Base-by-base conservation (phyloP, 2,329 filamentous ascomycete species). In the Hypoxylon sp. region DNA sequence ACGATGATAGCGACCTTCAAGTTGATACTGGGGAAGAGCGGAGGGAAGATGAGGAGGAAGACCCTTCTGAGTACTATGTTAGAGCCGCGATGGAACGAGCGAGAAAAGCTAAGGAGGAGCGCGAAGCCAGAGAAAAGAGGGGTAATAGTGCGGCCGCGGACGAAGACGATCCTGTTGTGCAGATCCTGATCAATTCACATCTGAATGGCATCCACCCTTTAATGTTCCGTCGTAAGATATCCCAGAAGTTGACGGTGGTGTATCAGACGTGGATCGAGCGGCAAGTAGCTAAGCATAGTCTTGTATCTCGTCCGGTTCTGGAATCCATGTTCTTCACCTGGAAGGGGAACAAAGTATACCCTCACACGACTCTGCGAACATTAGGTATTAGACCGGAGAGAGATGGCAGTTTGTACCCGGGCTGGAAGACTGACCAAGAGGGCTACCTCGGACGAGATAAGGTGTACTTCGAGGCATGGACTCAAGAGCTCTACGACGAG, bases 401-500 rank as follows among this genome's bases (percentile, higher is more conserved):
- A 11, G 78, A 84, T 4, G 84, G 85, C 43, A 78, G 82, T 13
- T 78, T 86, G 19, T 76, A 77, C 52, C 79, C 70, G 5, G 74
- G 76, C 10, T 77, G 75, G 30, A 73, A 81, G 49, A 64, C 63
- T 0, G 67, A 68, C 7, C 73, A 77, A 43, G 82, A 83, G 21
- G 84, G 86, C 1, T 85, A 76, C 58, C 79, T 83, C 2, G 84
- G 86, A 25, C 84, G 85, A 23, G 83, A 84, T 11, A 86, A 86
- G 58, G 85, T 97, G n/a, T 86, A 91, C 71, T 85, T 97, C 69
- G 90, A 94, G 77, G 92, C 91, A 5, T 93, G 92, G 86, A 95
- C 92, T 0, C 83, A 88, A 6, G 88, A 91, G 10, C 79, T 87
- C 1, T 91, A 88, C 68, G 79, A 79, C 25, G 76, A 80, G 14